Base-by-base conservation (phyloP, 2,329 filamentous ascomycete species). In the Lasiodiplodia theobromae region DNA sequence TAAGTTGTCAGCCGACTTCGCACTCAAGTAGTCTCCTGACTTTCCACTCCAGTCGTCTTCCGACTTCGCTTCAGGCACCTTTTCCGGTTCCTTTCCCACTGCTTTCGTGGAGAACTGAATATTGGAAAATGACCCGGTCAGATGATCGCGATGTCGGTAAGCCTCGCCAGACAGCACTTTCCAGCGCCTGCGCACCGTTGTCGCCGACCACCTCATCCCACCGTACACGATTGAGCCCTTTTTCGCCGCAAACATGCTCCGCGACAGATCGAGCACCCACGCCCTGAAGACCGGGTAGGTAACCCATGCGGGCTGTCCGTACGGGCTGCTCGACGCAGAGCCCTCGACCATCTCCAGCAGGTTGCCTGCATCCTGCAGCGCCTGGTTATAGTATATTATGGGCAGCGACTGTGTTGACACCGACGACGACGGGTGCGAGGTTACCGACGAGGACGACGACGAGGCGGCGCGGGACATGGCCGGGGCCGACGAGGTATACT, bases 291-390 rank as follows among this genome's bases (percentile, higher is more conserved):
- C 57, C 10, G 67, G 38, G 14, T 64, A 64, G 3, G 67, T 68
- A 51, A 68, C 67, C 67, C 67, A 68, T 4, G 67, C 57, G 7
- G 67, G 67, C 18, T 68, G 67, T 3, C 47, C 58, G 58, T 68
- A 64, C 6, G 67, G 67, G 18, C 38, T 60, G 28, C 57, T 49
- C 25, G 18, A 31, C 58, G 25, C 58, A 23, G 34, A 14, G 10
- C 67, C 67, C 28, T 60, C 38, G 25, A 68, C 25, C 2, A 68
- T 12, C n/a, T 63, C 67, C 14, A 68, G 51, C 38, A 68, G 10
- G 14, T 56, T 56, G 2, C 44, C 38, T 5, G 51, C 49, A 34
- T 68, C 67, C 38, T 53, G 58, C 57, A 68, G 58, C n/a, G 31
- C 60, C 38, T 53, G 51, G 28, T 68, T 68, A 23, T 47, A 49